phyloP scores from a whole-genome alignment of 768 basidiomycete genomes.

The Glaciozyma martinii region DNA sequence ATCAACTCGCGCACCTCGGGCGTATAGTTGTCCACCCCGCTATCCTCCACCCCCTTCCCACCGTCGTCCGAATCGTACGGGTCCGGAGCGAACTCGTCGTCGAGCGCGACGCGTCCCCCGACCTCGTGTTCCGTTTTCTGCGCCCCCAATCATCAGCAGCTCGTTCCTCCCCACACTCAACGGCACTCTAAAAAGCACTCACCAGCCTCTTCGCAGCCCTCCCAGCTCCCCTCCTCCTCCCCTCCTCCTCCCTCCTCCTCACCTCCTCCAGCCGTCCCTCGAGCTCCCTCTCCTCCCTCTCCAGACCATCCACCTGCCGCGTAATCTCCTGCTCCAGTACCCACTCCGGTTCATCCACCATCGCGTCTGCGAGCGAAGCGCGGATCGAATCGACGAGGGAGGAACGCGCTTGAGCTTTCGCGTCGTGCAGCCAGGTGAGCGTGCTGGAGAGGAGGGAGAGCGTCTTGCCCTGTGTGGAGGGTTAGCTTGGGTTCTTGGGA shows the following conservation, averaged over 20 bases:
- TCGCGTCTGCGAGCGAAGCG: conserved; percentile 1
- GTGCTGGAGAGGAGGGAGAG: conserved; percentile 67
- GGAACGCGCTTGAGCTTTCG: conserved; percentile 45
- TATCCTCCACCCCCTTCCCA: not conserved
- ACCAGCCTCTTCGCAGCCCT: conserved; percentile 51
- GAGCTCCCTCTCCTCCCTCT: conserved; percentile 36
- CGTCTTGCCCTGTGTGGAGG: conserved; percentile 62
- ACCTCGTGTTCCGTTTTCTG: not conserved
- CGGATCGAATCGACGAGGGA: conserved; percentile 14
- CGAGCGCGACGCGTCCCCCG: conserved; percentile 38
- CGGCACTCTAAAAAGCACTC: conserved; percentile 27
- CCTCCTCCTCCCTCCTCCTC: conserved; percentile 13
- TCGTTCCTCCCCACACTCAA: not conserved
- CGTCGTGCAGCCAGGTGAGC: conserved; percentile 56
- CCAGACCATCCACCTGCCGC: conserved; percentile 56
- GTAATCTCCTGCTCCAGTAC: conserved; percentile 62
- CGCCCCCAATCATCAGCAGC: not conserved
- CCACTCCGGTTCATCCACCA: conserved; percentile 53
- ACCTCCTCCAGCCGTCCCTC: conserved; percentile 38
- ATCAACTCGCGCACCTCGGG: conserved; percentile 70
- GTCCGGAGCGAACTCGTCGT: conserved; percentile 67
- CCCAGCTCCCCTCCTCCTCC: conserved; percentile 11
- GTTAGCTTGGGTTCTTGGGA: not conserved
- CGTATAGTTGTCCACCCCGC: conserved; percentile 54
- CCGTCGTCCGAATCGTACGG: conserved; percentile 26